Base-by-base conservation (phyloP, 495 filamentous ascomycete genomes). In the Poronia punctata region DNA sequence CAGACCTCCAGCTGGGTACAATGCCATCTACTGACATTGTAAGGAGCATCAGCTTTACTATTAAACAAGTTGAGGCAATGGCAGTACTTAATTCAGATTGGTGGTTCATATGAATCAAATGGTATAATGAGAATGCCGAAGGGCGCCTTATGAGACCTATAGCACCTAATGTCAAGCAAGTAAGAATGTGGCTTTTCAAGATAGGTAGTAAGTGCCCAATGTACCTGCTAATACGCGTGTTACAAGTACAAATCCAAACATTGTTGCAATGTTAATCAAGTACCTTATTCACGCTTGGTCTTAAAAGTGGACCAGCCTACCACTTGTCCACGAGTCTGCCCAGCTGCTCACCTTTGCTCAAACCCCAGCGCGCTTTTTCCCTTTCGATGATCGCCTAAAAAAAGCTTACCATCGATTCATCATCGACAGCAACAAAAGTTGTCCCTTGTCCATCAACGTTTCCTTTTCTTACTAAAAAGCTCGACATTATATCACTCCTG, bases 371-470 rank as follows among this genome's bases (percentile, higher is more conserved):
- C 33, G 41, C 40, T n/a, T 37, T 37, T 35, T 26, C 16, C 18
- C 25, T 40, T 32, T 37, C 24, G 17, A 43, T 45, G 42, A 36
- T 35, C 27, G 42, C 42, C 42, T 22, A 45, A 45, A 38, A 35
- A 38, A 38, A 45, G 21, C 16, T 28, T 21, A 18, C 41, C 28
- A 34, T 24, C 34, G 12, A 44, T 44, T 26, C 21, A 33, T 32
- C 35, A 7, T 38, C 42, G 18, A 15, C 3, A 15, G 24, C 40
- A 36, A 24, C 40, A 35, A 35, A 23, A 46, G 43, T 35, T 25
- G 23, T 29, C 35, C 4, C 15, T 35, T 18, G 31, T 15, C 21
- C 35, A 28, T 46, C 35, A 15, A 39, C 14, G 7, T 29, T 30
- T 38, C 7, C 10, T n/a, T 21, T 25, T 14, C 30, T 23, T 28